A percentile compares a stretch with the other conserved stretches of the same genome.
Evolutionary conservation across 1,284 basidiomycete species (phyloP).

Genomic region (Trichosporon inkin): DNA sequence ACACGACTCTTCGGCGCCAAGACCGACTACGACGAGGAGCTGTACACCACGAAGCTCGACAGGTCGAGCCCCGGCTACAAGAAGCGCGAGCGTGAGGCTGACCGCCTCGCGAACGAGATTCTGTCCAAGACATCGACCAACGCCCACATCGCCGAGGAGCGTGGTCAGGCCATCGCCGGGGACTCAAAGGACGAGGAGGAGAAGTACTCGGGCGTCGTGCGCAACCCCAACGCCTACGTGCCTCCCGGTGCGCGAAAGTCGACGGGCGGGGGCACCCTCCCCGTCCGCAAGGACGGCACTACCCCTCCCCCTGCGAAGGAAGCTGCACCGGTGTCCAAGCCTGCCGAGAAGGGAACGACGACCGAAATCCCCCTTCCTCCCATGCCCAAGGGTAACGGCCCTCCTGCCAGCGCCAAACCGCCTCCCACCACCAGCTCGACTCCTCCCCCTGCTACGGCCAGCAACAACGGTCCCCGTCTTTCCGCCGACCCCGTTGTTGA

Average conservation of each 20-base stretch:
- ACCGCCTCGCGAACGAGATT: constrained; percentile 86
- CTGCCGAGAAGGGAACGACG: constrained; percentile 7
- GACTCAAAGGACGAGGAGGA: constrained; percentile 87
- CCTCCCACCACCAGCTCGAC: constrained; percentile 1
- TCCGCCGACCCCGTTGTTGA: constrained; percentile 29
- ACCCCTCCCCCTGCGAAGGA: constrained; percentile 7
- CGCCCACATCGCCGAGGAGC: constrained; percentile 85
- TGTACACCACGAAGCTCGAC: constrained; percentile 94
- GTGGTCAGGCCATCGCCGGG: constrained; percentile 61
- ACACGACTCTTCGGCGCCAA: constrained; percentile 88
- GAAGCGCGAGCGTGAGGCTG: constrained; percentile 81
- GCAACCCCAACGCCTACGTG: constrained; percentile 82
- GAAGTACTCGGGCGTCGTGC: constrained; percentile 92
- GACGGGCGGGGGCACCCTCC: constrained; percentile 26
- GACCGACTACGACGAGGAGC: constrained; percentile 86
- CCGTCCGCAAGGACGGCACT: constrained; percentile 13
- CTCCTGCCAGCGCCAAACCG: constrained; percentile 14
- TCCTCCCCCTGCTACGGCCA: constrained; percentile 11
- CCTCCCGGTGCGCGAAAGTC: constrained; percentile 73
- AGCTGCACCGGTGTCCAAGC: constrained; percentile 16
- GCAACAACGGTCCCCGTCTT: constrained; percentile 11
- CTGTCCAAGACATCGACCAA: constrained; percentile 66
- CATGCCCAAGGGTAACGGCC: constrained; percentile 22
- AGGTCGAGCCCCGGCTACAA: constrained; percentile 71
- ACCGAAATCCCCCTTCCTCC: constrained; percentile 2